A percentile compares a stretch with the other conserved stretches of the same genome.
Conservation (phyloP, 805 yeast species). For the Candida maris region DNA sequence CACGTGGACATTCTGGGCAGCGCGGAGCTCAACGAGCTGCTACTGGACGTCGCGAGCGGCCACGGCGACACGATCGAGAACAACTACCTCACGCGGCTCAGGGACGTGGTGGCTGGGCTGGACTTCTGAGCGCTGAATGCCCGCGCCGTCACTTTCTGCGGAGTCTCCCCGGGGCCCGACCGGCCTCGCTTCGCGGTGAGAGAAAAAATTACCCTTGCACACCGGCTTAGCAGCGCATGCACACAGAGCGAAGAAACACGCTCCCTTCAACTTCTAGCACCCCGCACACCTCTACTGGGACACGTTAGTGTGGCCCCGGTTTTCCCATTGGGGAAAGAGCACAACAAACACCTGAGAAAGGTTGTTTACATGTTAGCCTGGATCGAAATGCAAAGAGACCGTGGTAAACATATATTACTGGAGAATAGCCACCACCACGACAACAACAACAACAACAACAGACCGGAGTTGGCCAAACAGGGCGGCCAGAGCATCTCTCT, state of each 20-base stretch:
- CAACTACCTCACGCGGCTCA: constrained; percentile 53
- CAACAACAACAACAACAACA: constrained; percentile 22
- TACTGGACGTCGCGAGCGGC: constrained; percentile 81
- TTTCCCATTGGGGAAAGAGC: constrained; percentile 13
- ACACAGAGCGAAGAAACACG: not conserved
- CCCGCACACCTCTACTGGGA: constrained; percentile 1
- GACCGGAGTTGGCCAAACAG: too few species aligned
- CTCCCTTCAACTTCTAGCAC: not conserved
- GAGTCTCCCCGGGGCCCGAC: too few species aligned
- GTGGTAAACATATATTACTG: constrained; percentile 10
- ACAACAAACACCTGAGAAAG: constrained; percentile 17
- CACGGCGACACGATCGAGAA: constrained; percentile 64
- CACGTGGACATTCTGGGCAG: constrained; percentile 96
- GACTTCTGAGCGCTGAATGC: constrained; percentile 37
- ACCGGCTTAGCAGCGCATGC: not conserved
- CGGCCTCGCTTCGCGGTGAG: too few species aligned
- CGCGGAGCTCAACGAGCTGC: constrained; percentile 83
- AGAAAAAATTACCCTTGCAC: too few species aligned
- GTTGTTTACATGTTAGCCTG: constrained; percentile 11
- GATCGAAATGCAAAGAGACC: constrained; percentile 5
- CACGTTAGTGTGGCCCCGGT: not conserved
- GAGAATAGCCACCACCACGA: constrained; percentile 15
- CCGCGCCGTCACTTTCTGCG: too few species aligned
- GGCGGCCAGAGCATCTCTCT: too few species aligned
- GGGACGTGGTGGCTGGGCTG: constrained; percentile 56